Base-by-base conservation (phyloP, 1,284 basidiomycete species). In the Sanguinoderma infundibulare region DNA sequence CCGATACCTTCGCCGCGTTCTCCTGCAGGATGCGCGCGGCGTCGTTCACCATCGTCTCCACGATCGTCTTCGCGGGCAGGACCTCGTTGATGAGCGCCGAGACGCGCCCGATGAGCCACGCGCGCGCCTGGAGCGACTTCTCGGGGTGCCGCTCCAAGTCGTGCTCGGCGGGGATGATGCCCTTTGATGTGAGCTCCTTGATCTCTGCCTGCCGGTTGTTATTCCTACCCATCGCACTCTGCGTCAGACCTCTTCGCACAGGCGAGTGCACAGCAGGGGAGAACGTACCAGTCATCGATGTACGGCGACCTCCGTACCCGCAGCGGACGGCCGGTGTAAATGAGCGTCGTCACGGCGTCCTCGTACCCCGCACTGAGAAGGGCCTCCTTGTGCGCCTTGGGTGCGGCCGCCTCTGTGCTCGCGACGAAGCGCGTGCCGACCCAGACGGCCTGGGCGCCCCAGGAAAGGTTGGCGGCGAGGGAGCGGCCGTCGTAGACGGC, bases 311-410 rank as follows among this genome's bases (percentile, higher is more conserved):
- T 87, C 67, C 87, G 80, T 26, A 96, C 91, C 44, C 94, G 87
- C 67, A 98, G 79, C 12, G 95, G 96, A 32, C 95, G 87, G 24
- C 95, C 95, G 57, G 90, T 92, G 79, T 88, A 96, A 70, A 96
- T 96, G 51, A 95, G 73, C 7, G 95, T 95, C 22, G 87, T 86
- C 53, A 89, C 79, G 10, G 87, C 87, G 73, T 92, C 92, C 59
- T 89, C 90, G 69, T 83, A 87, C 8, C 87, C 80, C 24, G 89
- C 87, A 59, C 77, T 82, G 46, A 91, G 60, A 26, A 92, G 71
- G 67, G 85, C 81, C 15, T 95, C 87, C 78, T 96, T 96, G 79
- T 96, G 95, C 63, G 82, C 82, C 73, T 90, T 89, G 2, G 92
- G 89, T 5, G 95, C 95, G 36, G 82, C 84, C 35, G 94, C 93